Evolutionary conservation across 805 yeast genomes (phyloP).

Genomic region (Kuraishia cidri): DNA sequence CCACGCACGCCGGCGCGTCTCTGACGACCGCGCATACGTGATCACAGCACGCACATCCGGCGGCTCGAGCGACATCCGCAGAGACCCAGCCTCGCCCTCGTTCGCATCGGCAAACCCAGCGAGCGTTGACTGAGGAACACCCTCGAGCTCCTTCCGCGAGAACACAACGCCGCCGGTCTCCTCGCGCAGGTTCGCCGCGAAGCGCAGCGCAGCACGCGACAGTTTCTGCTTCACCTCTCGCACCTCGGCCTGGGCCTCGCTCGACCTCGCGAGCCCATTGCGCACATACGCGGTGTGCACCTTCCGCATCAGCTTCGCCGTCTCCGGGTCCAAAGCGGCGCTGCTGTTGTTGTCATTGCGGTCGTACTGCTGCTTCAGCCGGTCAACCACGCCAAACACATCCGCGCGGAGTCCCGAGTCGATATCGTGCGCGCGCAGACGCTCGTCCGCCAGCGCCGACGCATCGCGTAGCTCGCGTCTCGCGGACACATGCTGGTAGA

Average conservation of each 20-base stretch:
- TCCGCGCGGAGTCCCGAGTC: constrained; percentile 62
- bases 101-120: constrained; percentile 43
- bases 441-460: constrained; percentile 52
- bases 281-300: constrained; percentile 47
- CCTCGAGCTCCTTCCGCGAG: constrained; percentile 57
- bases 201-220: constrained; percentile 46
- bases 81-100: constrained; percentile 26
- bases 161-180: constrained; percentile 55
- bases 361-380: no score
- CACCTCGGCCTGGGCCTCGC: constrained; percentile 44
- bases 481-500: constrained; percentile 66
- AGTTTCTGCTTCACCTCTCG: constrained; percentile 50
- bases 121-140: constrained; percentile 61
- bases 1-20: constrained; percentile 60
- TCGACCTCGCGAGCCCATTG: constrained; percentile 58
- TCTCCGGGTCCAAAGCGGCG: constrained; percentile 36
- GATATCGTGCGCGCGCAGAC: constrained; percentile 45
- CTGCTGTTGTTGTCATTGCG: constrained; percentile 7
- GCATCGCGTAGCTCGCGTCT: constrained; percentile 64
- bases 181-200: constrained; percentile 60
- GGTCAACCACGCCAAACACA: constrained; percentile 32
- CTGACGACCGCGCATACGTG: constrained; percentile 55
- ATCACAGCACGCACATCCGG: constrained; percentile 76
- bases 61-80: constrained; percentile 70
- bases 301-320: constrained; percentile 49